Percentiles rank a stretch among this genome's conserved stretches.
phyloP scores from a whole-genome alignment of 2,329 filamentous ascomycete species.

The Shiraia sp. region DNA sequence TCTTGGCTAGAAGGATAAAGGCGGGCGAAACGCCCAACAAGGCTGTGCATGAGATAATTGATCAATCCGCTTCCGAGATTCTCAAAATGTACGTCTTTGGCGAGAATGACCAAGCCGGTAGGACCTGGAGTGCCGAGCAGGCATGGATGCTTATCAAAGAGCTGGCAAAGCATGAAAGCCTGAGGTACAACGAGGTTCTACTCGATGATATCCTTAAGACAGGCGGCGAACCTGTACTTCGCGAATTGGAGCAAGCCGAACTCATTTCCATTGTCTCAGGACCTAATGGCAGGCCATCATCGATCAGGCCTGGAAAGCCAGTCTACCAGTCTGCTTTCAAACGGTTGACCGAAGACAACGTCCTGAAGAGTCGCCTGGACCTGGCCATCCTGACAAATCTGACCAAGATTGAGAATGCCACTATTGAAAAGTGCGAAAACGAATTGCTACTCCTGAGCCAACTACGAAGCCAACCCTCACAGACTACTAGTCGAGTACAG shows the following conservation, averaged over 20 bases:
- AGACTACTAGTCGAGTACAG: constrained; percentile 67
- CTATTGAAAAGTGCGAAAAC: constrained; percentile 76
- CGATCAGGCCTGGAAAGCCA: constrained; percentile 79
- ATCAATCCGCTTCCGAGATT: constrained; percentile 86
- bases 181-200: constrained; percentile 86
- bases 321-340: constrained; percentile 85
- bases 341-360: constrained; percentile 69
- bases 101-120: constrained; percentile 55
- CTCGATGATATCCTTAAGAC: constrained; percentile 74
- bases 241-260: constrained; percentile 81
- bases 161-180: constrained; percentile 67
- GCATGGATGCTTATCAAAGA: constrained; percentile 86
- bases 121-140: constrained; percentile 79
- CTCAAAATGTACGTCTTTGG: constrained; percentile 86
- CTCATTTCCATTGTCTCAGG: constrained; percentile 75
- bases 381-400: constrained; percentile 70
- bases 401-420: constrained; percentile 71
- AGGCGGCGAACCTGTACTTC: constrained; percentile 74
- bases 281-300: constrained; percentile 74
- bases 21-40: constrained; percentile 79
- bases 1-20: constrained; percentile 86
- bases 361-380: constrained; percentile 71
- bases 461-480: constrained; percentile 70
- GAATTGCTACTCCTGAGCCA: constrained; percentile 74
- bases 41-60: constrained; percentile 85